phyloP scores from a whole-genome alignment of 306 rosid genomes.

The Cyclanthera cordifolia region DNA sequence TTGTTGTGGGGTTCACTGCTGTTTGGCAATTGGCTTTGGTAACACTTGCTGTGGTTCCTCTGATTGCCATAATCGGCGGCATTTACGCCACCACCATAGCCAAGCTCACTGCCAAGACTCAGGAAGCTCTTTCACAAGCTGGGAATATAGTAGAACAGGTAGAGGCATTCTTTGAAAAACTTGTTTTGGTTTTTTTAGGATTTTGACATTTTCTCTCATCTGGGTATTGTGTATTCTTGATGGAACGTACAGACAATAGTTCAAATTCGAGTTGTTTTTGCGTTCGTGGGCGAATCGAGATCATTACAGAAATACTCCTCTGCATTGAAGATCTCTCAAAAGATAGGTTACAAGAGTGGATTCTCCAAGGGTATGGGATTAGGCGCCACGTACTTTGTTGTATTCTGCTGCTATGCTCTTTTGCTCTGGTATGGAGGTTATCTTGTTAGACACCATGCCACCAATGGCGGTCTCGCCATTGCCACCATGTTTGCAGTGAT shows the following conservation, averaged over 20 bases:
- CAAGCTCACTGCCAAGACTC: constrained; percentile 79
- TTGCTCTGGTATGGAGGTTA: constrained; percentile 95
- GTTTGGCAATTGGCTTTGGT: constrained; percentile 96
- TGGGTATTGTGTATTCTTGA: constrained; percentile 20
- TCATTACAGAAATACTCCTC: constrained; percentile 62
- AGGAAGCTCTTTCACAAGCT: constrained; percentile 81
- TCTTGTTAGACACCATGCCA: constrained; percentile 73
- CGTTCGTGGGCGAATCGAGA: constrained; percentile 69
- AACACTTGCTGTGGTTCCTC: constrained; percentile 88
- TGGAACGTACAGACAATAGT: constrained; percentile 54
- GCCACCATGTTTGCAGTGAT: constrained; percentile 96
- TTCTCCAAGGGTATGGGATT: constrained; percentile 89
- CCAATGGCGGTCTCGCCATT: constrained; percentile 97
- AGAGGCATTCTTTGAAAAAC: not conserved
- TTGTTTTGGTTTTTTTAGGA: not conserved
- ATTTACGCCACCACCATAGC: constrained; percentile 72
- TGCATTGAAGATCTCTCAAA: constrained; percentile 70
- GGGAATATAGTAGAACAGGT: constrained; percentile 96
- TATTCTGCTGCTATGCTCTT: constrained; percentile 93
- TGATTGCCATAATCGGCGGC: constrained; percentile 84
- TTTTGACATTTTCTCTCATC: constrained; percentile 2
- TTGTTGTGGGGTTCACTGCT: constrained; percentile 90
- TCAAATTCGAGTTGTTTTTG: constrained; percentile 80
- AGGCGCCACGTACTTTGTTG: constrained; percentile 95
- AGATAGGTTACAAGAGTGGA: constrained; percentile 74